Evolutionary conservation across 1,139 yeast genomes (phyloP).

Genomic region (Yamadazyma taylorii): DNA sequence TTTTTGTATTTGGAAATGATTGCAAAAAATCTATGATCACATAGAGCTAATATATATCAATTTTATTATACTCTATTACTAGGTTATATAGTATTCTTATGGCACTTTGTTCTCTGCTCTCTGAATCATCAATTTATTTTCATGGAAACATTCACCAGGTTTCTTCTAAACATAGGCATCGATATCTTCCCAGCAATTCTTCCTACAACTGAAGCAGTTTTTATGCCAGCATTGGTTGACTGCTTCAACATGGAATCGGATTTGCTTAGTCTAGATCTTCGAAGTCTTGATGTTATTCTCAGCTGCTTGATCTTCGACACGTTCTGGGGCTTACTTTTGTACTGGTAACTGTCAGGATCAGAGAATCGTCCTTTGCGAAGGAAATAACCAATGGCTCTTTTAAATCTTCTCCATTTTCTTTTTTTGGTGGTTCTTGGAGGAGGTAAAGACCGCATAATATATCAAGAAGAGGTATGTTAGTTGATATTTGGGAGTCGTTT

Average conservation of each 20-base stretch:
- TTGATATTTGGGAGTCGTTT: no score
- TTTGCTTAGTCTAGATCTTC: conserved; percentile 17
- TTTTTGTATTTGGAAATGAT: no score
- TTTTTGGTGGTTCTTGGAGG: conserved; percentile 42
- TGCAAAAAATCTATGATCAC: no score
- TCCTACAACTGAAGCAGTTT: conserved; percentile 26
- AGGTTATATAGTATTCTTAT: no score
- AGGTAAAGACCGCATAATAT: conserved; percentile 41
- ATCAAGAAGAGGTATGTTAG: no score
- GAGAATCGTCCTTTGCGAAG: conserved; percentile 29
- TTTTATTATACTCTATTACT: no score
- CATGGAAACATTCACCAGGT: conserved; percentile 19
- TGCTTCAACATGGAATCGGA: conserved; percentile 17
- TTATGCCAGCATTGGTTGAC: conserved; percentile 26
- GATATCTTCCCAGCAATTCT: conserved; percentile 24
- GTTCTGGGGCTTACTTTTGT: conserved; percentile 19
- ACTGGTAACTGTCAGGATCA: conserved; percentile 31
- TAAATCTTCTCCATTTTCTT: conserved; percentile 38
- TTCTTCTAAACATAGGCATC: conserved; percentile 20
- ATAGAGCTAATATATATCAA: no score
- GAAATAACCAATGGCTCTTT: conserved; percentile 29
- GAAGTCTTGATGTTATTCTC: conserved; percentile 22
- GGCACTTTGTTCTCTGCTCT: no score
- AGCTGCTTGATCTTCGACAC: conserved; percentile 28
- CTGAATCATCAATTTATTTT: conserved; percentile 16